Conservation (phyloP, 306 rosid genomes). For the Delonix regia region DNA sequence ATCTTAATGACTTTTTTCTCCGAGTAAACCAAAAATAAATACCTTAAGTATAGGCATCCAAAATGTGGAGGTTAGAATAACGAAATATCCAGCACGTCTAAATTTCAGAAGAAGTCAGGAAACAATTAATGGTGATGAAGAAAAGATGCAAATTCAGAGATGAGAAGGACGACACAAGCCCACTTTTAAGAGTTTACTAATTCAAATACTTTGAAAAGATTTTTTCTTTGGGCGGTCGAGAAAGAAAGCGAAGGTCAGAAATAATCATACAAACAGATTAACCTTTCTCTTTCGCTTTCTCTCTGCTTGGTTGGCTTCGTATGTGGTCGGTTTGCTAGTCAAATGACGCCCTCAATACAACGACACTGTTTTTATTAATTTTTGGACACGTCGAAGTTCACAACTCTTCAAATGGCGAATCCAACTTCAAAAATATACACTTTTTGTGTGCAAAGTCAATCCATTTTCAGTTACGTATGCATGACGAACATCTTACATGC, state of each 20-base stretch:
- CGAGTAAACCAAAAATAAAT: too few relatives aligned
- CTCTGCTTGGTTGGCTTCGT: not conserved
- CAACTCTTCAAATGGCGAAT: not conserved
- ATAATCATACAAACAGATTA: not conserved
- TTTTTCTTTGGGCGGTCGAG: conserved; percentile 93
- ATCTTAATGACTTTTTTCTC: too few relatives aligned
- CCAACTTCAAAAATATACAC: not conserved
- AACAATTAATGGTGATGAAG: not conserved
- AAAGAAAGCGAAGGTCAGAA: conserved; percentile 43
- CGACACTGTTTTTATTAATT: not conserved
- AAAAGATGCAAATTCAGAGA: not conserved
- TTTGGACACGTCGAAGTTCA: not conserved
- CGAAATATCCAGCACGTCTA: too few relatives aligned
- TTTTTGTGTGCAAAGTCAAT: not conserved
- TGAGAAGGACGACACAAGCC: conserved; percentile 41
- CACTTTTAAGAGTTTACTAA: conserved; percentile 54
- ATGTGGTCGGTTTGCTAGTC: conserved; percentile 16
- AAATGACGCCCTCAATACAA: not conserved
- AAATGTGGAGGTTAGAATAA: too few relatives aligned
- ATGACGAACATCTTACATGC: conserved; percentile 55
- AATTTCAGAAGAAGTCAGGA: too few relatives aligned
- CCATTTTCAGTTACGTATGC: conserved; percentile 34
- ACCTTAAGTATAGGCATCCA: too few relatives aligned
- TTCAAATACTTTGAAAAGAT: conserved; percentile 52
- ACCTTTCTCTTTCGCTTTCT: not conserved